Evolutionary conservation across 1,139 yeast species (phyloP), one percentile per base, ranked within the genome.

Genomic region (Wickerhamiella pararugosa): DNA sequence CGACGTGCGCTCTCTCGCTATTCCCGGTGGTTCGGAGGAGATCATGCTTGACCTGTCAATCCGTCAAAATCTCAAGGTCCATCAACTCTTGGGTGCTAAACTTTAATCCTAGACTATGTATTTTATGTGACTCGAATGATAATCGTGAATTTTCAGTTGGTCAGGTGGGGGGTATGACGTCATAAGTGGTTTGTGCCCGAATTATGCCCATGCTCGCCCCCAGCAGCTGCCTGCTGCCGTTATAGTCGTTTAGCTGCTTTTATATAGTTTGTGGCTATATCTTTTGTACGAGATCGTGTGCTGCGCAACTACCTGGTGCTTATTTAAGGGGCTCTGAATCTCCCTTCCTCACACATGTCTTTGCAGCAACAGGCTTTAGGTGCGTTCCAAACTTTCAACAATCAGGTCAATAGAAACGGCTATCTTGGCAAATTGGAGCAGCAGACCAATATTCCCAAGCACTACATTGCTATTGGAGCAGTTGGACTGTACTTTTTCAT

Each of bases 401-500:
- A 51, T 55, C 65, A 64, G 50, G 60, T 63, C 39, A 58, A 54
- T 44, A 54, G 53, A 47, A 59, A 56, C 54, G 61, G 61, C 7
- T 35, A 53, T 25, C 51, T 63, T 43, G 51, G 52, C 49, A 51
- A 59, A 40, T 36, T 64, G 11, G 67, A 63, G 53, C 41, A 49
- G 43, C 62, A 59, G 48, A 49, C 58, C 32, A 58, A 59, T 25
- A 66, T 87, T 49, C 96, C 97, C 60, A 81, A 90, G 70, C 79
- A 94, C 2, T 87, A 87, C 57, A 81, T 84, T 32, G 80, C 79
- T 31, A 62, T 79, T 44, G 92, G 76, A 25, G 70, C 70, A 25
- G 76, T 68, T 36, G 76, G 62, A 6, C 56, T 75, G 43, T 90
- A 90, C 67, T 69, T 86, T 52, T 64, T 87, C 36, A 62, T 86